Evolutionary conservation across 2,329 filamentous ascomycete genomes (phyloP).

Genomic region (Colletotrichum navitas): DNA sequence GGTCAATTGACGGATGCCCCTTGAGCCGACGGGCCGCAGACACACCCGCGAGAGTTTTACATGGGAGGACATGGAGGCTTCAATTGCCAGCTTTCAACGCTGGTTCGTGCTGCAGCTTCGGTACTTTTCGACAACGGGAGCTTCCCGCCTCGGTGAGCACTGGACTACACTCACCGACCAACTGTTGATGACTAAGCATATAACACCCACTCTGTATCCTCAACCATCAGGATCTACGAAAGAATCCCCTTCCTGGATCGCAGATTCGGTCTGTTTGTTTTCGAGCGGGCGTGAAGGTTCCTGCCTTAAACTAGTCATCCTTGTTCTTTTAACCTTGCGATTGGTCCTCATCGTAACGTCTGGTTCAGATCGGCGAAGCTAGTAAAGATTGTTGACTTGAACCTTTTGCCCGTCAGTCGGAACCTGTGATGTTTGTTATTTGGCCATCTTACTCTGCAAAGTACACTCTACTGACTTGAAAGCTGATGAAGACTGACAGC

Average conservation of each 20-base stretch:
- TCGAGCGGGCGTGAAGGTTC: not conserved
- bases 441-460: no score
- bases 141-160: slow-evolving; percentile 9
- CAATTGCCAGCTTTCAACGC: slow-evolving; percentile 18
- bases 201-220: accelerated
- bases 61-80: slow-evolving; percentile 41
- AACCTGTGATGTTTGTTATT: no score
- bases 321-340: no score
- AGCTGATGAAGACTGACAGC: no score
- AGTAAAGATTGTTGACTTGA: no score
- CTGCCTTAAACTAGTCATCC: no score
- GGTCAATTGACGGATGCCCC: not conserved
- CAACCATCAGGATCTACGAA: not conserved
- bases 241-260: no score
- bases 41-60: slow-evolving; percentile 36
- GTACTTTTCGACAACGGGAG: not conserved
- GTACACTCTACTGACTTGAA: no score
- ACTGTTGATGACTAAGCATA: slow-evolving; percentile 20
- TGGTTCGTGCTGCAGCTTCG: slow-evolving; percentile 10
- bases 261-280: not conserved
- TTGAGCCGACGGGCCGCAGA: slow-evolving; percentile 21
- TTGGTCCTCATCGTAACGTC: no score
- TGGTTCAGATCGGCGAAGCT: no score
- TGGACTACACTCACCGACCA: not conserved
- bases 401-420: no score